phyloP scores from a whole-genome alignment of 257 asterid genomes.

The Verbena officinalis region DNA sequence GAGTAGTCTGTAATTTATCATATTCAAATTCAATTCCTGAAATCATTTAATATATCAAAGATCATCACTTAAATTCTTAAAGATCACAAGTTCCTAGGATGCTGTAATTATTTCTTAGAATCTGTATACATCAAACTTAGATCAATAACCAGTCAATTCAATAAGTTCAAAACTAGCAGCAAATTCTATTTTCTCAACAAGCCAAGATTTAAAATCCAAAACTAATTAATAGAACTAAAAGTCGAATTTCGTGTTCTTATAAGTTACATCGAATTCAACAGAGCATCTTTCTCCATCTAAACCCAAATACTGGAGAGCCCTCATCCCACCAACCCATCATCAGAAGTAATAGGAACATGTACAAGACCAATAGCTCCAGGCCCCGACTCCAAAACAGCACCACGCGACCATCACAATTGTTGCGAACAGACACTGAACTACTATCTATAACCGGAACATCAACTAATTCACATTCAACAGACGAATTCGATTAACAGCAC shows the following conservation, averaged over 20 bases:
- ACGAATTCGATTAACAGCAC: no score
- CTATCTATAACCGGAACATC: no score
- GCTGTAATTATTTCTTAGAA: no score
- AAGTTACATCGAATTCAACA: conserved; percentile 70
- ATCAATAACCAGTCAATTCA: neutral
- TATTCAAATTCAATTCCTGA: conserved; percentile 82
- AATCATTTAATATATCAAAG: conserved; percentile 2
- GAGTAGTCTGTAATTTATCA: conserved; percentile 86
- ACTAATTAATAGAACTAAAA: no score
- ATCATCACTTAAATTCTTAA: neutral
- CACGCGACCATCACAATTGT: no score
- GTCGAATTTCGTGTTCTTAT: conserved; percentile 15
- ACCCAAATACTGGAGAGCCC: conserved; percentile 88
- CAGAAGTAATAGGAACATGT: no score
- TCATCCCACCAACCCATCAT: no score
- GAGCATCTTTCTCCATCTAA: conserved; percentile 73
- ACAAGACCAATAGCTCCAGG: no score
- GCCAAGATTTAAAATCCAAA: neutral
- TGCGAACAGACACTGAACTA: no score
- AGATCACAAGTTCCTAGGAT: neutral
- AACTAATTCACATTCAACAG: no score
- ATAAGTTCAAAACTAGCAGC: neutral
- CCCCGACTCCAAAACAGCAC: no score
- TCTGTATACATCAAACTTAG: no score
- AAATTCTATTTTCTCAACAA: neutral